phyloP scores from a whole-genome alignment of 2,329 filamentous ascomycete species.

The Fusarium sp. region DNA sequence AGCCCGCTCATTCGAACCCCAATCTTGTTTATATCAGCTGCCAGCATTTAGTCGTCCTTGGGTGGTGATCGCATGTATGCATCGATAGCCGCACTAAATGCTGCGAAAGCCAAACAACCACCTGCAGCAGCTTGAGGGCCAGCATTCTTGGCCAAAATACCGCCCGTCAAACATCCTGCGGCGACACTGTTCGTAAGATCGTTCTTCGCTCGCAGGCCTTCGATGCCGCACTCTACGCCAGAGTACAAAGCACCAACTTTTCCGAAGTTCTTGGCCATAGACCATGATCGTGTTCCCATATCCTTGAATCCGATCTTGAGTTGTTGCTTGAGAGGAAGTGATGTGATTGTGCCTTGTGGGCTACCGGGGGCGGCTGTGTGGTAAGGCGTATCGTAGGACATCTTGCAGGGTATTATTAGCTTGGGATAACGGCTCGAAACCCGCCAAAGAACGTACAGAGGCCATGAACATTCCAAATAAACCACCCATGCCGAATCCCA shows the following conservation, averaged over 20 bases:
- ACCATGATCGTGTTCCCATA: slow-evolving; percentile 86
- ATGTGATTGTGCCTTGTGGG: slow-evolving; percentile 54
- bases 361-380: slow-evolving; percentile 58
- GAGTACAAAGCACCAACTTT: slow-evolving; percentile 91
- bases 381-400: slow-evolving; percentile 97
- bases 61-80: slow-evolving; percentile 87
- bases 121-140: slow-evolving; percentile 89
- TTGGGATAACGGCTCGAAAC: background rate
- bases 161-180: slow-evolving; percentile 91
- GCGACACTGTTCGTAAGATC: slow-evolving; percentile 88
- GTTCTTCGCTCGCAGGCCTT: slow-evolving; percentile 92
- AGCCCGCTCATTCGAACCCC: slow-evolving; percentile 1
- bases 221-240: slow-evolving; percentile 95
- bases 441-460: slow-evolving; percentile 68
- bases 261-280: slow-evolving; percentile 92
- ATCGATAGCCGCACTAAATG: slow-evolving; percentile 92
- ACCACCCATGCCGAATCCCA: slow-evolving; percentile 94
- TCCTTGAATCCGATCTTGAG: slow-evolving; percentile 88
- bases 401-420: slow-evolving; percentile 62
- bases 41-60: slow-evolving; percentile 61
- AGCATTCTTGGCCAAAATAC: slow-evolving; percentile 83
- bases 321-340: slow-evolving; percentile 86
- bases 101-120: slow-evolving; percentile 93
- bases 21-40: background rate
- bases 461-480: slow-evolving; percentile 98